phyloP scores from a whole-genome alignment of 2,329 filamentous ascomycete species.

The Stagonosporopsis cucurbitacearum region DNA sequence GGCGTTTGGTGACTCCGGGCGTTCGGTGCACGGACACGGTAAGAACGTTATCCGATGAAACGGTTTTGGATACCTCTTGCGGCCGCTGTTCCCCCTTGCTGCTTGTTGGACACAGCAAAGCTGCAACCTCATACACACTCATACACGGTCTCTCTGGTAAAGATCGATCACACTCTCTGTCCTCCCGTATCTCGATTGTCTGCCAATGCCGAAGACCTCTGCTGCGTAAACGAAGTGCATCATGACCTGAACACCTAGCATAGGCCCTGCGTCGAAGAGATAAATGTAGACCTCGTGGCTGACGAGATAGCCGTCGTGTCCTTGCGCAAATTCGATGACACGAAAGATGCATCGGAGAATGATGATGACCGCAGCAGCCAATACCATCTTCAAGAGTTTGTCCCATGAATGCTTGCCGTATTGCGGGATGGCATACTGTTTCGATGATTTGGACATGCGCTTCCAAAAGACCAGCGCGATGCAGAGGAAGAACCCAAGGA shows the following conservation, averaged over 20 bases:
- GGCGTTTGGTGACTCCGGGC: too few relatives aligned
- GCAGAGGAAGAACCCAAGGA: constrained; percentile 33
- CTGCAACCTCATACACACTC: neutral
- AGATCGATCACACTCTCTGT: constrained; percentile 29
- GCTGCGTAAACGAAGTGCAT: constrained; percentile 32
- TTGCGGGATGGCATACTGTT: constrained; percentile 21
- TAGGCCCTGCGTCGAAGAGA: constrained; percentile 54
- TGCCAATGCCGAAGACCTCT: constrained; percentile 24
- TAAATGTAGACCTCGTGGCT: constrained; percentile 54
- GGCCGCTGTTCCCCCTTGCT: neutral
- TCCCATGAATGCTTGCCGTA: constrained; percentile 46
- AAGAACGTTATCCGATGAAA: neutral
- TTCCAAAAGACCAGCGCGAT: constrained; percentile 31
- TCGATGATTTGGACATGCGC: constrained; percentile 27
- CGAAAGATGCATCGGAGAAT: constrained; percentile 58
- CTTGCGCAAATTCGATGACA: constrained; percentile 56
- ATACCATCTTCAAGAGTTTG: constrained; percentile 52
- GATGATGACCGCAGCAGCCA: constrained; percentile 54
- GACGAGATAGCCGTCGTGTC: constrained; percentile 54
- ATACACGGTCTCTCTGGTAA: constrained; percentile 20
- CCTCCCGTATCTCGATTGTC: constrained; percentile 16
- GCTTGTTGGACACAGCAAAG: neutral
- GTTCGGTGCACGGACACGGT: neutral
- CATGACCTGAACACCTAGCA: constrained; percentile 52
- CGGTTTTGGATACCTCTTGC: neutral